phyloP scores from a whole-genome alignment of 2,329 filamentous ascomycete species.

The Cucurbitaria berberidis region DNA sequence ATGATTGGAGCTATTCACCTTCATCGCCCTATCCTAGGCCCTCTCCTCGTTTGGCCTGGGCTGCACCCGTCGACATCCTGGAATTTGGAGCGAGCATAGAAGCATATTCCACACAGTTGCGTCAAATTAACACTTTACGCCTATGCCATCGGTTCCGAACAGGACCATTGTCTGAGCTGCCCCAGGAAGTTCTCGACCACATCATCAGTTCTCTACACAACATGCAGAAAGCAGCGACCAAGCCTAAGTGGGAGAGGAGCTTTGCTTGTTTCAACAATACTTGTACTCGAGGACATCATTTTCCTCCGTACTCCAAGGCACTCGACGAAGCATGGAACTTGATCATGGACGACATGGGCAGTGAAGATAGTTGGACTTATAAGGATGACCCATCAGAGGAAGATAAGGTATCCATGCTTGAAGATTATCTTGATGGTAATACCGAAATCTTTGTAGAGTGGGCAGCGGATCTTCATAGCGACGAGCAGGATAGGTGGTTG shows the following conservation, averaged over 20 bases:
- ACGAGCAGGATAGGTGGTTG: background rate
- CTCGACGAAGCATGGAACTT: background rate
- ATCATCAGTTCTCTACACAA: constrained; percentile 4
- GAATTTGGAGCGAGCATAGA: constrained; percentile 14
- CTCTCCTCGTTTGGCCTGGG: constrained; percentile 1
- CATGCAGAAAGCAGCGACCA: background rate
- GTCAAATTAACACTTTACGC: background rate
- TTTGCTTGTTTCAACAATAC: constrained; percentile 5
- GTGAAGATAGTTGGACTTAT: background rate
- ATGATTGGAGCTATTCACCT: too few relatives aligned
- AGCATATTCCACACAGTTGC: background rate
- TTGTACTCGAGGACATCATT: background rate
- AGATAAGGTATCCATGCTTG: too few relatives aligned
- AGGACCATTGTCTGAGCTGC: constrained; percentile 1
- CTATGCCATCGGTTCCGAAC: constrained; percentile 12
- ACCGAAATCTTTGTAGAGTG: background rate
- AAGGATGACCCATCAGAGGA: too few relatives aligned
- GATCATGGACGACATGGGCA: background rate
- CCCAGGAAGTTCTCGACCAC: constrained; percentile 15
- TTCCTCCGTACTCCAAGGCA: background rate
- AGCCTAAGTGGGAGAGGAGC: background rate
- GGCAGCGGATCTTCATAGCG: background rate
- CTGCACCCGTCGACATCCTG: constrained; percentile 5
- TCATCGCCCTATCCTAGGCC: background rate
- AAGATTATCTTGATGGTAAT: too few relatives aligned